Conservation (phyloP, 345 rosid species). For the Linum usitatissimum region DNA sequence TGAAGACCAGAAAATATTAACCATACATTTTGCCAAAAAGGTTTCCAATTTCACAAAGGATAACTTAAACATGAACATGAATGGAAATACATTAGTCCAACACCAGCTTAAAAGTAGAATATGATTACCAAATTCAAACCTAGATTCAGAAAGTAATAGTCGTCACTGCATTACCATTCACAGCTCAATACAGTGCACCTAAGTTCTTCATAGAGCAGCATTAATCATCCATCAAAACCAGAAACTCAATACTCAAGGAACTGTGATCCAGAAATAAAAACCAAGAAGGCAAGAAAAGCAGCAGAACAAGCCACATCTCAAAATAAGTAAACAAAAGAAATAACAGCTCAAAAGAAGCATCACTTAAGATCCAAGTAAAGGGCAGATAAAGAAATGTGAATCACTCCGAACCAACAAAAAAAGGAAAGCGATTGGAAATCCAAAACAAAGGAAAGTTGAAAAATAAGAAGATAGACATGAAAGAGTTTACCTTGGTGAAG, state of each 20-base stretch:
- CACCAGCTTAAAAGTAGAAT: slow-evolving; percentile 8
- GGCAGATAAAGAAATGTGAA: slow-evolving; percentile 28
- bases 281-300: slow-evolving; percentile 1
- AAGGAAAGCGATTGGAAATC: too few species aligned
- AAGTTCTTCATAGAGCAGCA: neutral
- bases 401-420: neutral
- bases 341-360: slow-evolving; percentile 33
- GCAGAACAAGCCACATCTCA: neutral
- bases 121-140: slow-evolving; percentile 13
- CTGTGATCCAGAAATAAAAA: neutral
- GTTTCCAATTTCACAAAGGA: neutral
- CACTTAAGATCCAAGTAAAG: slow-evolving; percentile 67
- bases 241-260: neutral
- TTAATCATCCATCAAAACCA: neutral
- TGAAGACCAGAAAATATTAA: slow-evolving; percentile 13
- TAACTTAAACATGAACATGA: neutral
- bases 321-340: slow-evolving; percentile 9
- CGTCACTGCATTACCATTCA: neutral
- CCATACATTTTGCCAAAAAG: neutral
- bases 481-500: slow-evolving; percentile 19
- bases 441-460: slow-evolving; percentile 6
- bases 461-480: slow-evolving; percentile 10
- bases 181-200: neutral
- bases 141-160: slow-evolving; percentile 8
- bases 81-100: slow-evolving; percentile 19